Evolutionary conservation across 2,329 filamentous ascomycete genomes (phyloP).

Genomic region (Lasiodiplodia hormozganensis): DNA sequence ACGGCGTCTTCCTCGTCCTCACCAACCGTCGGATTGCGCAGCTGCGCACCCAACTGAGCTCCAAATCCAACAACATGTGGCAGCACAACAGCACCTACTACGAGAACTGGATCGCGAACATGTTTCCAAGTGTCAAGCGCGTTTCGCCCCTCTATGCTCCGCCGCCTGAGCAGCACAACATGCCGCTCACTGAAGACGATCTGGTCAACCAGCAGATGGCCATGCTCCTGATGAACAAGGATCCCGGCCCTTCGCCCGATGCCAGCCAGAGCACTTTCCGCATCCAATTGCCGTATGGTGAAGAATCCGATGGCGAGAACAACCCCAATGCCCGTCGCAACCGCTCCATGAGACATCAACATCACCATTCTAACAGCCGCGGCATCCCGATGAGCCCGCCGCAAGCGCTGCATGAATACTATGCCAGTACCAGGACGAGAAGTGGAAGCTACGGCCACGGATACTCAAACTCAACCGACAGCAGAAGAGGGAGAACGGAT

Average conservation of each 20-base stretch:
- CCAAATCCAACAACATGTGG: slow-evolving; percentile 39
- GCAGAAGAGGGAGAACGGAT: slow-evolving; percentile 12
- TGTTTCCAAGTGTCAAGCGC: slow-evolving; percentile 49
- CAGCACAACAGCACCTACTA: slow-evolving; percentile 49
- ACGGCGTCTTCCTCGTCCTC: slow-evolving; percentile 51
- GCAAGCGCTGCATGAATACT: slow-evolving; percentile 11
- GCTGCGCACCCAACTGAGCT: slow-evolving; percentile 33
- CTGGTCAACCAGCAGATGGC: slow-evolving; percentile 59
- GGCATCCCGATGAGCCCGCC: slow-evolving; percentile 10
- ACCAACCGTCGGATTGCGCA: slow-evolving; percentile 50
- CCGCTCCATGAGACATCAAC: not conserved
- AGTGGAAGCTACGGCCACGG: slow-evolving; percentile 3
- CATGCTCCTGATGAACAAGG: slow-evolving; percentile 50
- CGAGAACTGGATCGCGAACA: slow-evolving; percentile 54
- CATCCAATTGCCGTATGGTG: slow-evolving; percentile 44
- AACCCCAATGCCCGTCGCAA: slow-evolving; percentile 15
- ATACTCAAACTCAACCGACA: not conserved
- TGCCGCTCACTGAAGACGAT: slow-evolving; percentile 54
- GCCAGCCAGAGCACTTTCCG: slow-evolving; percentile 51
- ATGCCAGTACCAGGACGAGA: not conserved
- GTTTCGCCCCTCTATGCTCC: slow-evolving; percentile 25
- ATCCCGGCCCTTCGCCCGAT: slow-evolving; percentile 42
- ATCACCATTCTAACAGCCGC: not conserved
- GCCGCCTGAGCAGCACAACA: slow-evolving; percentile 28
- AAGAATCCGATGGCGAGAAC: slow-evolving; percentile 22